These are phyloP conservation scores for Zoysia japonica DNA, from an alignment of 176 grass and related monocot genomes.

Conservation along the genomic window DNA sequence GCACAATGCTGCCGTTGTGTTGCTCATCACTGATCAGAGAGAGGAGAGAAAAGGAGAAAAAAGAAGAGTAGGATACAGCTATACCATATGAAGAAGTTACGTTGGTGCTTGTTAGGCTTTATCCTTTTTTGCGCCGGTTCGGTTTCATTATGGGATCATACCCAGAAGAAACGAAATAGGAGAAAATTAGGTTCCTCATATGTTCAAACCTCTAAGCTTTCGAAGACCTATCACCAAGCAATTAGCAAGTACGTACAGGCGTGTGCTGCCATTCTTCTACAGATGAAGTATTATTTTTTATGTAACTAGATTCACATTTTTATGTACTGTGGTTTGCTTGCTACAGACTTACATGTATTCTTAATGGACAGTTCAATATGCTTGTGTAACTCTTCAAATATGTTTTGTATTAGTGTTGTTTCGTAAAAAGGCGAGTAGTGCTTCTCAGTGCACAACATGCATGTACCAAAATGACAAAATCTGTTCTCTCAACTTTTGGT, in stretches of 20 bases:
- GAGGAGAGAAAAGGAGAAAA: slow-evolving; percentile 55
- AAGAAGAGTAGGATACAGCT: slow-evolving; percentile 54
- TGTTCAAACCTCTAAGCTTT: slow-evolving; percentile 20
- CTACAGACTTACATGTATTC: neutral
- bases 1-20: slow-evolving; percentile 68
- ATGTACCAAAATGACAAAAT: no score
- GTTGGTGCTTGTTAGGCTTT: slow-evolving; percentile 8
- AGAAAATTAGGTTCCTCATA: slow-evolving; percentile 20
- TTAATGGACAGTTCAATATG: neutral
- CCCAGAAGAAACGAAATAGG: slow-evolving; percentile 18
- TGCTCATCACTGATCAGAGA: slow-evolving; percentile 66
- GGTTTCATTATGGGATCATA: slow-evolving; percentile 34
- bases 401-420: neutral
- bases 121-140: slow-evolving; percentile 9
- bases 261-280: slow-evolving; percentile 39
- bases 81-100: slow-evolving; percentile 1
- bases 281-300: slow-evolving; percentile 32
- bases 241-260: slow-evolving; percentile 22
- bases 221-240: neutral
- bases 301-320: slow-evolving; percentile 12
- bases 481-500: no score
- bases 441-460: no score
- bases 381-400: neutral
- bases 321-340: neutral
- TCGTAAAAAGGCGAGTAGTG: no score